Evolutionary conservation across 768 basidiomycete genomes (phyloP), one percentile per base, ranked within the genome.

Genomic region (Postia placenta): DNA sequence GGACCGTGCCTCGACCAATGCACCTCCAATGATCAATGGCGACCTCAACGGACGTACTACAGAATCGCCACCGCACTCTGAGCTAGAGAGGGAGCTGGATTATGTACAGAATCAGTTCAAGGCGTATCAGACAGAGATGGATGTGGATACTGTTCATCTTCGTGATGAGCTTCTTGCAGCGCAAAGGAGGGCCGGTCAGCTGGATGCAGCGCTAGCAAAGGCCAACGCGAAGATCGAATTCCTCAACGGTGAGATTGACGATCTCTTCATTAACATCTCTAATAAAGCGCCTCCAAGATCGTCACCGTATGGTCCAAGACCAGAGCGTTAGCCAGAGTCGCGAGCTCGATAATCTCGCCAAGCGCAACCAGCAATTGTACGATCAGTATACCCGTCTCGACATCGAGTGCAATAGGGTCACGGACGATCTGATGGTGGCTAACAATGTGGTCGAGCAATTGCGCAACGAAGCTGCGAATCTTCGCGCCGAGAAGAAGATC

Each of bases 401-500:
- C 55, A 83, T 91, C 50, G 82, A 87, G 56, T 83, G 78, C 52
- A 75, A 76, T 53, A 77, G 86, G 47, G 76, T 83, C 28, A 69
- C 78, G 14, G 85, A 88, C 38, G 85, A 89, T 38, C 69, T 87
- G 9, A 71, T 79, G 19, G 65, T 73, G 5, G 73, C 80, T 2
- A 80, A 78, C 52, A 71, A 76, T 22, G 74, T 76, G 20, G 68
- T 85, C 14, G 91, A 94, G 53, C 83, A 87, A 49, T 69, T 92
- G 33, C 81, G 90, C 9, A 90, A 87, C 56, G 94, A 97, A 58
- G 79, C 75, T 54, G 87, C 89, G 2, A 94, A 90, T 63, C 76
- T 96, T 15, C 81, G 87, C 37, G 93, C 92, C 0, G 95, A 98
- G 75, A 94, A 92, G 72, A 85, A 81, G 60, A 88, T 94, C 28